A percentile compares a stretch with the other conserved stretches of the same genome.
These are phyloP conservation scores for Trichophyton equinum DNA, from an alignment of 2,329 filamentous ascomycete species.

Conservation along the genomic window DNA sequence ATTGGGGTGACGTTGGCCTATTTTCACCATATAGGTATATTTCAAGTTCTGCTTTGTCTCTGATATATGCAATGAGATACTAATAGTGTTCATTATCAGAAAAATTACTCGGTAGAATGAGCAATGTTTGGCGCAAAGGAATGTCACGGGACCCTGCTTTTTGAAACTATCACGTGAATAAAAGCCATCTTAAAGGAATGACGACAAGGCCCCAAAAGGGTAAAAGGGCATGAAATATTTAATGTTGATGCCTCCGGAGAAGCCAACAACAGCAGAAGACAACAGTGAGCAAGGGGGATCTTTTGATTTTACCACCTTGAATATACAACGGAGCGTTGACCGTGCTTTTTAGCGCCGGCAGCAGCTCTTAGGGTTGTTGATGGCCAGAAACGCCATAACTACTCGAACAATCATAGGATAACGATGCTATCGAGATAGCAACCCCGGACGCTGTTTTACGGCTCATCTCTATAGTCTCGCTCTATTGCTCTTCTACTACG, in stretches of 20 bases:
- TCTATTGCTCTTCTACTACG: background rate
- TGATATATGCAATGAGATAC: background rate
- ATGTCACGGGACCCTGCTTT: background rate
- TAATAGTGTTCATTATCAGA: background rate
- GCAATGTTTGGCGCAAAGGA: too few species aligned
- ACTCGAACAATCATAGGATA: background rate
- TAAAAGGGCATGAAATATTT: background rate
- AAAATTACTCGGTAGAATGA: too few species aligned
- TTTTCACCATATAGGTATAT: too few species aligned
- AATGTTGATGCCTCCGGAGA: background rate
- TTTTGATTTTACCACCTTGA: too few species aligned
- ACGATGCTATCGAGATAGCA: background rate
- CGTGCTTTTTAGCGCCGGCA: background rate
- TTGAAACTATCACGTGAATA: background rate
- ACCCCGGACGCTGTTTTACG: background rate
- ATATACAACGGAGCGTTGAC: too few species aligned
- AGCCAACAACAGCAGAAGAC: background rate
- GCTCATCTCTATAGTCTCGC: background rate
- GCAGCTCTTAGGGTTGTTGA: background rate
- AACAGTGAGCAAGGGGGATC: too few species aligned
- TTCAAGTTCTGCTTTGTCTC: background rate
- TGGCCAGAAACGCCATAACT: background rate
- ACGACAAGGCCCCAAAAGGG: background rate
- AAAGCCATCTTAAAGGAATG: background rate
- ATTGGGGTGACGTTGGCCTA: too few species aligned